Conservation (phyloP, 2,329 filamentous ascomycete genomes). For the Ustilaginoidea virens region DNA sequence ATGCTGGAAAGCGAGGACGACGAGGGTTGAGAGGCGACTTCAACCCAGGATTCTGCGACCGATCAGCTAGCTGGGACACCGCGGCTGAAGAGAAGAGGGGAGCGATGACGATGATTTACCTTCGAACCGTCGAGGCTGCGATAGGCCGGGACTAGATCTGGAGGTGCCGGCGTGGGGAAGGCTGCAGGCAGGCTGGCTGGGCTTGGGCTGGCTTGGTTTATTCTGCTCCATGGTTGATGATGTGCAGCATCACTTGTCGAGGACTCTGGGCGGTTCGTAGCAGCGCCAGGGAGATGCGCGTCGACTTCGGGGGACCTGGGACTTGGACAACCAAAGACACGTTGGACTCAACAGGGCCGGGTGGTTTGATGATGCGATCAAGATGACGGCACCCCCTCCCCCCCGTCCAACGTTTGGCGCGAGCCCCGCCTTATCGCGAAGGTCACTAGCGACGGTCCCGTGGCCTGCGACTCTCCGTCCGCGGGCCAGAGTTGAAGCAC, state of each 20-base stretch:
- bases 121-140: conserved; percentile 19
- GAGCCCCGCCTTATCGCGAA: no score
- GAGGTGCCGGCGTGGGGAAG: conserved; percentile 10
- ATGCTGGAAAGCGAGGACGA: conserved; percentile 82
- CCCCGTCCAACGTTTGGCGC: no score
- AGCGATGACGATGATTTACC: conserved; percentile 10
- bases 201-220: conserved; percentile 12
- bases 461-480: no score
- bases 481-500: no score
- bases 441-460: no score
- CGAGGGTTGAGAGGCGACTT: conserved; percentile 82
- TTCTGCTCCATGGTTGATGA: conserved; percentile 13
- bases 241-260: no score
- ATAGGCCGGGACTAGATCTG: conserved; percentile 15
- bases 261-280: no score
- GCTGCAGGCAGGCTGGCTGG: conserved; percentile 7
- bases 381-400: no score
- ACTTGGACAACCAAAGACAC: neutral
- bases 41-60: conserved; percentile 79
- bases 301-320: no score
- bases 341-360: no score
- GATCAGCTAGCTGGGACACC: conserved; percentile 5
- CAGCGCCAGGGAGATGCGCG: no score
- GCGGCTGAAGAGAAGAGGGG: conserved; percentile 1
- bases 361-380: no score